Conservation (phyloP, 352 stramenopile genomes). For the Globisporangium lucens region DNA sequence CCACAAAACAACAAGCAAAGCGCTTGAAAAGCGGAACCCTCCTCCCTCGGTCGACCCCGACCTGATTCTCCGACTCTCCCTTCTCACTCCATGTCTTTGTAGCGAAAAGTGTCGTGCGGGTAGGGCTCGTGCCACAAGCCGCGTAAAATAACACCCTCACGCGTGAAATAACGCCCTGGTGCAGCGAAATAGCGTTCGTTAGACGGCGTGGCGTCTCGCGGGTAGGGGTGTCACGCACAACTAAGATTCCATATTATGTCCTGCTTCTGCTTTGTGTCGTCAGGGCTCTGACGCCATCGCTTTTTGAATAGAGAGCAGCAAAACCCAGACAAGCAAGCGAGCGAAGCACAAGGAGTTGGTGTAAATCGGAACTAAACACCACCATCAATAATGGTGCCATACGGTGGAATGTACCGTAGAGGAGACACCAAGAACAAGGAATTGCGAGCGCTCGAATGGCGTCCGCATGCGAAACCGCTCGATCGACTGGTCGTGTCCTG, state of each 20-base stretch:
- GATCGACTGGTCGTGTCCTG: background rate
- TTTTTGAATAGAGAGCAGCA: background rate
- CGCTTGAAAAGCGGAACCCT: too few species aligned
- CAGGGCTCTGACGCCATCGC: constrained; percentile 5
- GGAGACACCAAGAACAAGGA: background rate
- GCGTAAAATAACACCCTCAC: background rate
- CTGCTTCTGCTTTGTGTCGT: background rate
- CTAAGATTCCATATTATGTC: constrained; percentile 6
- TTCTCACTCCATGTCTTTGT: constrained; percentile 3
- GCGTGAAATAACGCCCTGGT: constrained; percentile 3
- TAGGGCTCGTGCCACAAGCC: background rate
- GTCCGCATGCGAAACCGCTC: background rate
- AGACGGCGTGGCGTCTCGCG: background rate
- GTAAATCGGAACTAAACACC: background rate
- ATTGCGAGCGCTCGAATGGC: background rate
- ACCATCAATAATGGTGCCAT: background rate
- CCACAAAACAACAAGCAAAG: background rate
- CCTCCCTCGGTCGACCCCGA: background rate
- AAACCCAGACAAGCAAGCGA: background rate
- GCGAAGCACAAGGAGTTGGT: too few species aligned
- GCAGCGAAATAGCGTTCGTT: too few species aligned
- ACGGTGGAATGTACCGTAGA: background rate
- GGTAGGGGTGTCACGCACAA: background rate
- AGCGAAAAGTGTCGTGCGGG: background rate
- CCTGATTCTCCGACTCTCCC: constrained; percentile 18